These are phyloP conservation scores for Candida boleticola DNA, from an alignment of 805 yeast species.

Conservation along the genomic window DNA sequence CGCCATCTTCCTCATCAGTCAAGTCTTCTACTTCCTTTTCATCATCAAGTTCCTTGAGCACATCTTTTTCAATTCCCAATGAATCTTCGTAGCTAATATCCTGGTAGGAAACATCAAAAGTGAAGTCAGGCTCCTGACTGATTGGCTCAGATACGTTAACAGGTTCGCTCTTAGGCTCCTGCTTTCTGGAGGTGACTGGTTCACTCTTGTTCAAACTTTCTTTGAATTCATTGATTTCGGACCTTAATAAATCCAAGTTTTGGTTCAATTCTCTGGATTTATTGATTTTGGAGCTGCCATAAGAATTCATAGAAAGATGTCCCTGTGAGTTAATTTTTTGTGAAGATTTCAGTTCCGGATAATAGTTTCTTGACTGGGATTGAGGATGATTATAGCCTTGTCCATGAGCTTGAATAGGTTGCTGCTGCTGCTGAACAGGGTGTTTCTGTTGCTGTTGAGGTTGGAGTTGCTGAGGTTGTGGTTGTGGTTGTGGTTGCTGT, in stretches of 20 bases:
- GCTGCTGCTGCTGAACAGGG: no score
- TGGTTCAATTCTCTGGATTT: conserved; percentile 38
- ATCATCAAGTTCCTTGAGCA: conserved; percentile 19
- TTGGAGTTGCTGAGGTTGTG: conserved; percentile 2
- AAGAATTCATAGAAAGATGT: neutral
- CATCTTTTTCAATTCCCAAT: conserved; percentile 33
- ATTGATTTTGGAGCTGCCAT: conserved; percentile 6
- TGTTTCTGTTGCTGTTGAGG: conserved; percentile 6
- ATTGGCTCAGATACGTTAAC: conserved; percentile 8
- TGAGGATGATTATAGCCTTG: neutral
- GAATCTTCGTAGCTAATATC: conserved; percentile 40
- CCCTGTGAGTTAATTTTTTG: neutral
- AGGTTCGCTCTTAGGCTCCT: neutral
- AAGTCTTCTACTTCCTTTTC: conserved; percentile 1
- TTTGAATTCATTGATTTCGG: conserved; percentile 44
- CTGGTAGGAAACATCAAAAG: conserved; percentile 39
- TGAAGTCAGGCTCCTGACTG: conserved; percentile 27
- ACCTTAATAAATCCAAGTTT: conserved; percentile 38
- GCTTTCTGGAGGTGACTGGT: neutral
- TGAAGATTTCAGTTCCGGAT: neutral
- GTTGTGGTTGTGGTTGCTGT: conserved; percentile 4
- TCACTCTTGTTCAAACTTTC: conserved; percentile 36
- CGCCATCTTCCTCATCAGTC: conserved; percentile 1
- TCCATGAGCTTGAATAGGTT: neutral
- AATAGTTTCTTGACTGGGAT: neutral